These are phyloP conservation scores for Pugionium cornutum DNA, from an alignment of 345 rosid genomes.

Conservation along the genomic window DNA sequence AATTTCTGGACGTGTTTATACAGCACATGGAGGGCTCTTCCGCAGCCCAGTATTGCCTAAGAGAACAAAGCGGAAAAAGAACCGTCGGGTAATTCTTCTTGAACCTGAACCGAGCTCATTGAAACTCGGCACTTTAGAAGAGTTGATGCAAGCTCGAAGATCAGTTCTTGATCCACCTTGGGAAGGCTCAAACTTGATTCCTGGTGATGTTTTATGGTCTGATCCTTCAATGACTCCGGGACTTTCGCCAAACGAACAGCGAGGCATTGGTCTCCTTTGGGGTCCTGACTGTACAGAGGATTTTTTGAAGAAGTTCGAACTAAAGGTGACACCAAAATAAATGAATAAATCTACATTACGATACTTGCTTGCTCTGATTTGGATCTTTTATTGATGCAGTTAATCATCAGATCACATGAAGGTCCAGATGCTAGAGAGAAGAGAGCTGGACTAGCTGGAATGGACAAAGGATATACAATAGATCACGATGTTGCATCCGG, in stretches of 20 bases:
- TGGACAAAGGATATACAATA: constrained; percentile 87
- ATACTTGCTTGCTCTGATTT: constrained; percentile 19
- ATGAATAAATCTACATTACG: neutral
- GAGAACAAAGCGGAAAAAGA: constrained; percentile 82
- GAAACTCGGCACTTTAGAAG: constrained; percentile 81
- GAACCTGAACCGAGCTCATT: constrained; percentile 50
- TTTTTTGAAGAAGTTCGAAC: constrained; percentile 61
- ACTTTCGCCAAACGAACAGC: constrained; percentile 79
- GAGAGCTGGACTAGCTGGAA: constrained; percentile 72
- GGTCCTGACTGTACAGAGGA: constrained; percentile 97
- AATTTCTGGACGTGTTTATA: constrained; percentile 73
- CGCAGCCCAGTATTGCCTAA: constrained; percentile 63
- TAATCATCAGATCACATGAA: constrained; percentile 97
- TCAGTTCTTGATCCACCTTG: constrained; percentile 99
- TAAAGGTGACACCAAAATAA: constrained; percentile 56
- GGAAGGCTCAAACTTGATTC: constrained; percentile 93
- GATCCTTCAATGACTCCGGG: constrained; percentile 89
- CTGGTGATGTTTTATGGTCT: constrained; percentile 97
- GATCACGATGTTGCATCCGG: constrained; percentile 88
- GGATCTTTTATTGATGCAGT: constrained; percentile 50
- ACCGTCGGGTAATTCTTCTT: constrained; percentile 43
- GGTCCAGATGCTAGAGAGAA: constrained; percentile 99
- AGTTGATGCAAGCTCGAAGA: constrained; percentile 81
- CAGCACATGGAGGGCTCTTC: constrained; percentile 98
- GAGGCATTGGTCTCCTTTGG: constrained; percentile 96